A percentile compares a stretch with the other conserved stretches of the same genome.
phyloP scores from a whole-genome alignment of 2,329 filamentous ascomycete genomes.

The Tolypocladium ophioglossoides region DNA sequence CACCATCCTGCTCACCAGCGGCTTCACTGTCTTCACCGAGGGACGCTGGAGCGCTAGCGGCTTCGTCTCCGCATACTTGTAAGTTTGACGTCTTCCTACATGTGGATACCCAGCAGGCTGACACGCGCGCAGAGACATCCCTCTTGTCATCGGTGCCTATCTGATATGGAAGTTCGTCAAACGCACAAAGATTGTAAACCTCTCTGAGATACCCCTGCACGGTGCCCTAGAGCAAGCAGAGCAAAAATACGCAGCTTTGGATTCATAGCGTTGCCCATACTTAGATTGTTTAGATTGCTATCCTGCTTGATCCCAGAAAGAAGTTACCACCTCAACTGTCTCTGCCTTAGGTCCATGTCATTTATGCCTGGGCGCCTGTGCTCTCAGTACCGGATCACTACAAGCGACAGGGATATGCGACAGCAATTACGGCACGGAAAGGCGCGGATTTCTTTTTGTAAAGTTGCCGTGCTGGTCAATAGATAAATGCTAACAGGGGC shows the following conservation, averaged over 20 bases:
- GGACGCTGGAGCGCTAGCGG: conserved; percentile 46
- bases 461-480: no score
- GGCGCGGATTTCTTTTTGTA: no score
- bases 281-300: no score
- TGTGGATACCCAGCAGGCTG: conserved; percentile 1
- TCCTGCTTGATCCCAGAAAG: no score
- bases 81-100: conserved; percentile 16
- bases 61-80: conserved; percentile 55
- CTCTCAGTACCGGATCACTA: no score
- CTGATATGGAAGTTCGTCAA: conserved; percentile 56
- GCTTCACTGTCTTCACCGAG: conserved; percentile 51
- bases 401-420: no score
- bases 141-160: conserved; percentile 45
- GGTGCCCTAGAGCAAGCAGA: conserved; percentile 40
- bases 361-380: no score
- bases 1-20: conserved; percentile 58
- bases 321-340: no score
- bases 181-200: conserved; percentile 42
- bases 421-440: no score
- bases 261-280: conserved; percentile 1
- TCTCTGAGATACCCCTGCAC: conserved; percentile 40
- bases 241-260: conserved; percentile 5
- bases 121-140: conserved; percentile 38
- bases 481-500: no score
- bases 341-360: no score